A percentile compares a stretch with the other conserved stretches of the same genome.
phyloP scores from a whole-genome alignment of 1,284 basidiomycete genomes.

The Pseudozyma sp. region DNA sequence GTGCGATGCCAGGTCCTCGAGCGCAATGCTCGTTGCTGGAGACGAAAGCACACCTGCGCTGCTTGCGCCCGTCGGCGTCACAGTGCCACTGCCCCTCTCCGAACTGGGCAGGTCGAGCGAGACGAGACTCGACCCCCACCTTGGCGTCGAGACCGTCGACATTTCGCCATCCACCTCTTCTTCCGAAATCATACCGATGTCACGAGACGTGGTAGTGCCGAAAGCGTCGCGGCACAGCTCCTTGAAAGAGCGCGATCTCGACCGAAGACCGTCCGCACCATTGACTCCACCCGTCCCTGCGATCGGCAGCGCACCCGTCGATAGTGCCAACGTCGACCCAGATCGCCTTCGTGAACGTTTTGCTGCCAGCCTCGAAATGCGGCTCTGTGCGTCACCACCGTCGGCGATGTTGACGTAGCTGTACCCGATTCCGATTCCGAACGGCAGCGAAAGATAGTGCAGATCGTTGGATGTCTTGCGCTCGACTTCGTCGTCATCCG shows the following conservation, averaged over 20 bases:
- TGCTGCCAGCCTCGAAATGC: constrained; percentile 23
- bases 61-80: constrained; percentile 31
- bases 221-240: constrained; percentile 42
- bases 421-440: constrained; percentile 51
- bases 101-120: constrained; percentile 28
- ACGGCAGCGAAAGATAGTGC: constrained; percentile 43
- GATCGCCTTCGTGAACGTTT: constrained; percentile 14
- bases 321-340: constrained; percentile 19
- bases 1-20: constrained; percentile 24
- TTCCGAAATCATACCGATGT: constrained; percentile 28
- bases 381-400: constrained; percentile 19
- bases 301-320: constrained; percentile 34
- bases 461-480: constrained; percentile 29
- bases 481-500: constrained; percentile 30
- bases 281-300: constrained; percentile 16
- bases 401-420: constrained; percentile 40
- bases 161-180: constrained; percentile 29
- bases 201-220: constrained; percentile 12
- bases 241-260: constrained; percentile 41
- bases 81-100: constrained; percentile 29
- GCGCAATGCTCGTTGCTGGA: constrained; percentile 17
- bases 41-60: constrained; percentile 1
- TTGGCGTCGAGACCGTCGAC: constrained; percentile 22
- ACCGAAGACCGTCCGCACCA: constrained; percentile 28
- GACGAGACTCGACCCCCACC: constrained; percentile 28